Evolutionary conservation across 805 yeast genomes (phyloP).

Genomic region (Ogataea nitratoaversa): DNA sequence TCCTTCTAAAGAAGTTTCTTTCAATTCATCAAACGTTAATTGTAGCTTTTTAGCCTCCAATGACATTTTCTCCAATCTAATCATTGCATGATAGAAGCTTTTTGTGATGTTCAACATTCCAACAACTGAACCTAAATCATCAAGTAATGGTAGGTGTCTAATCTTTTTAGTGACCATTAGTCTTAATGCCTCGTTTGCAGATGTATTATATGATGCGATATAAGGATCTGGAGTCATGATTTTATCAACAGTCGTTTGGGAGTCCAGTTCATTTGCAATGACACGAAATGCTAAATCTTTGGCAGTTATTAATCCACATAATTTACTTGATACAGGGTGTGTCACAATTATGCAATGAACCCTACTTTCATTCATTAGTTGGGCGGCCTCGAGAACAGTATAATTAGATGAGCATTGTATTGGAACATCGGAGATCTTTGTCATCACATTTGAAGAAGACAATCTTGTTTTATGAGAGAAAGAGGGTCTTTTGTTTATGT

Average conservation of each 20-base stretch:
- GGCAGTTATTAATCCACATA: constrained; percentile 41
- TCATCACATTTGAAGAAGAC: constrained; percentile 14
- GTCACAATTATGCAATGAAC: constrained; percentile 40
- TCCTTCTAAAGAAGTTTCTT: constrained; percentile 14
- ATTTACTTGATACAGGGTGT: constrained; percentile 21
- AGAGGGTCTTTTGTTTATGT: constrained; percentile 2
- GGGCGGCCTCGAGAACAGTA: constrained; percentile 31
- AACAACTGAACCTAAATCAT: constrained; percentile 32
- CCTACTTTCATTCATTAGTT: constrained; percentile 34
- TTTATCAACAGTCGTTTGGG: constrained; percentile 26
- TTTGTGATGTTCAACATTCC: constrained; percentile 43
- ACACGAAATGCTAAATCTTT: constrained; percentile 44
- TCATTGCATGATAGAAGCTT: constrained; percentile 44
- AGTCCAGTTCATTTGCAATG: constrained; percentile 28
- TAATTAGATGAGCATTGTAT: constrained; percentile 33
- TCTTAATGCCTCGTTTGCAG: constrained; percentile 39
- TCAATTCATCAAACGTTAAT: constrained; percentile 27
- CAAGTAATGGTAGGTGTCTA: constrained; percentile 40
- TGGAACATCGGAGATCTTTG: constrained; percentile 34
- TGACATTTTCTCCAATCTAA: constrained; percentile 37
- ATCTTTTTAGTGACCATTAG: constrained; percentile 39
- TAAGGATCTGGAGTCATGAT: constrained; percentile 40
- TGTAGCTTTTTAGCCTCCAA: constrained; percentile 33
- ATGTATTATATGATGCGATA: constrained; percentile 32
- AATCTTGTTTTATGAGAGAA: constrained; percentile 2